Evolutionary conservation across 139 green algal genomes (phyloP).

Genomic region (Chlorella vulgaris): DNA sequence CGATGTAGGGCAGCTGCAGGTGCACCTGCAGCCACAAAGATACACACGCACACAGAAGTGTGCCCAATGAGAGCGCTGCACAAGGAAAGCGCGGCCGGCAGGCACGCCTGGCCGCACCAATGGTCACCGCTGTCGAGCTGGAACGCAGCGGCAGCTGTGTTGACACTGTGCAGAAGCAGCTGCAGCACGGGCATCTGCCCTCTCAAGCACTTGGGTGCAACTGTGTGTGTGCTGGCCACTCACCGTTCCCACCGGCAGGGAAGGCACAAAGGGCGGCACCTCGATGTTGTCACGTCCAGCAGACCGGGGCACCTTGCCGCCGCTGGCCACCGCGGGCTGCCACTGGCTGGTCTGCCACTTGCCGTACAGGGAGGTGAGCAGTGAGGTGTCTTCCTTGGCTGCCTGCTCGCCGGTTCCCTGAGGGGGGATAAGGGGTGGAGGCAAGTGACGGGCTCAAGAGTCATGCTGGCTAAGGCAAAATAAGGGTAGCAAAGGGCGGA

Average conservation of each 20-base stretch:
- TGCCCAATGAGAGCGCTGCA: no score
- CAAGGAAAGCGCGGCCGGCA: no score
- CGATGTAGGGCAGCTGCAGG: conserved; percentile 38
- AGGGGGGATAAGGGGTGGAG: not conserved
- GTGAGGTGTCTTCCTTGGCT: not conserved
- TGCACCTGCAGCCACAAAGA: conserved; percentile 43
- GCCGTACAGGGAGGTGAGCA: conserved; percentile 67
- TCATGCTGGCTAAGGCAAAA: not conserved
- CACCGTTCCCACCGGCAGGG: conserved; percentile 61
- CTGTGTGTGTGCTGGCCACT: no score
- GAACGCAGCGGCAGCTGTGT: no score
- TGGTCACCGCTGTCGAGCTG: no score
- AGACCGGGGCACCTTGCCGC: conserved; percentile 77
- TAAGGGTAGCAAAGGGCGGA: no score
- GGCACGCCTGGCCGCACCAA: no score
- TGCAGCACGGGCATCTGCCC: no score
- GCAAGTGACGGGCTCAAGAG: not conserved
- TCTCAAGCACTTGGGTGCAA: no score
- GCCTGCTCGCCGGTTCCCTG: not conserved
- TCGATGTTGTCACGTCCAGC: conserved; percentile 78
- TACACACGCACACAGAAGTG: no score
- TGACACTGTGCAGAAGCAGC: no score
- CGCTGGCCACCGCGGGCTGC: conserved; percentile 53
- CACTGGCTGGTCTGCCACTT: conserved; percentile 82
- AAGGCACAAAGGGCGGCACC: conserved; percentile 65